These are phyloP conservation scores for Pilaira anomala DNA, from an alignment of 192 early-diverging fungal genomes.

Conservation along the genomic window DNA sequence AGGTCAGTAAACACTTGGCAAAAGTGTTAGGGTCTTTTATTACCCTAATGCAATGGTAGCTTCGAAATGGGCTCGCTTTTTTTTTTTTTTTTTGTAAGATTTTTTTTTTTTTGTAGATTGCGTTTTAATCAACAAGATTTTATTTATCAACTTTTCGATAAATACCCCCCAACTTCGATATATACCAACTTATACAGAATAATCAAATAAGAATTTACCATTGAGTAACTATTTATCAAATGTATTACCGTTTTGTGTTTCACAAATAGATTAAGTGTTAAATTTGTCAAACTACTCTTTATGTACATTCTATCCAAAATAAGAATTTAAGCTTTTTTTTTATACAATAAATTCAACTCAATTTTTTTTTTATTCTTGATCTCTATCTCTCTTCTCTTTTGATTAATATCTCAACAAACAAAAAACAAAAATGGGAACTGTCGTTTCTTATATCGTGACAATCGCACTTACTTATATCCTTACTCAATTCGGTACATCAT, in stretches of 20 bases:
- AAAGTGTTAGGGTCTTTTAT: too few relatives aligned
- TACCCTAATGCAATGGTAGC: too few relatives aligned
- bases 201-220: too few relatives aligned
- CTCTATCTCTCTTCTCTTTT: not conserved
- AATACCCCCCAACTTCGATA: too few relatives aligned
- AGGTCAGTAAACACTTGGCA: too few relatives aligned
- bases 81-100: too few relatives aligned
- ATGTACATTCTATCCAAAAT: not conserved
- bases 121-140: too few relatives aligned
- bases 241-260: not conserved
- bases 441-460: not conserved
- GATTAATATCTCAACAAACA: too few relatives aligned
- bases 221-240: slow-evolving; percentile 4
- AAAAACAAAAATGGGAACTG: not conserved
- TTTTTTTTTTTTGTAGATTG: too few relatives aligned
- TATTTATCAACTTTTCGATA: too few relatives aligned
- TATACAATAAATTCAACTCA: not conserved
- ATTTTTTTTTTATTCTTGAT: not conserved
- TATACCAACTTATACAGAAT: too few relatives aligned
- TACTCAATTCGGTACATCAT: not conserved
- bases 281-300: not conserved
- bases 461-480: not conserved
- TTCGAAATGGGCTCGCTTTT: too few relatives aligned
- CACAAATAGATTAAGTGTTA: not conserved
- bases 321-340: not conserved